These are phyloP conservation scores for Gloeopeniophorella convolvens DNA, from an alignment of 768 basidiomycete species.

Conservation along the genomic window DNA sequence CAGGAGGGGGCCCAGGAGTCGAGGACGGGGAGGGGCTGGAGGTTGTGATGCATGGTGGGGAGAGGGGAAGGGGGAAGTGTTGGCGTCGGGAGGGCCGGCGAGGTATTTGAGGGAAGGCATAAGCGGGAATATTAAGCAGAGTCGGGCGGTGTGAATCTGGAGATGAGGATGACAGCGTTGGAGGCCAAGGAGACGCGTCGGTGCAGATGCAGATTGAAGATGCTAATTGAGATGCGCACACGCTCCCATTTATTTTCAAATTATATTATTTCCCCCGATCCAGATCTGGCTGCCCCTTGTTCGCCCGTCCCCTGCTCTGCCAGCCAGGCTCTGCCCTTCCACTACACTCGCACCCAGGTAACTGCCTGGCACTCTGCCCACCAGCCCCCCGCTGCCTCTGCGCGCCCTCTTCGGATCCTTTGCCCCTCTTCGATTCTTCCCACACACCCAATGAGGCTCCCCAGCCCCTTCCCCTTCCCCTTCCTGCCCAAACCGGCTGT, in stretches of 20 bases:
- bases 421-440: not conserved
- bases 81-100: constrained; percentile 17
- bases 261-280: too few relatives aligned
- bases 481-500: not conserved
- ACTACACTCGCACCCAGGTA: too few relatives aligned
- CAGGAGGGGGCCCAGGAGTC: constrained; percentile 15
- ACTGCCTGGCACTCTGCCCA: too few relatives aligned
- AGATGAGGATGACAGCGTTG: constrained; percentile 18
- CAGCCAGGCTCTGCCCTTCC: too few relatives aligned
- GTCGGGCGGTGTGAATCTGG: constrained; percentile 18
- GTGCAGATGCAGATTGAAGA: too few relatives aligned
- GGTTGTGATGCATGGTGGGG: constrained; percentile 23
- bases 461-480: not conserved
- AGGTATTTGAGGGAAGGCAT: constrained; percentile 19
- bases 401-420: not conserved
- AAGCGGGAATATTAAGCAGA: constrained; percentile 18
- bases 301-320: too few relatives aligned
- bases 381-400: not conserved
- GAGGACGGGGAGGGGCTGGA: constrained; percentile 23
- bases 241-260: too few relatives aligned
- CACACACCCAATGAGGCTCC: constrained; percentile 7
- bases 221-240: too few relatives aligned
- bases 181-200: too few relatives aligned
- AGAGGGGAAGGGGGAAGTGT: constrained; percentile 9
- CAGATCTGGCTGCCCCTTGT: too few relatives aligned